phyloP scores from a whole-genome alignment of 2,329 filamentous ascomycete species.

The Fusarium setosum region DNA sequence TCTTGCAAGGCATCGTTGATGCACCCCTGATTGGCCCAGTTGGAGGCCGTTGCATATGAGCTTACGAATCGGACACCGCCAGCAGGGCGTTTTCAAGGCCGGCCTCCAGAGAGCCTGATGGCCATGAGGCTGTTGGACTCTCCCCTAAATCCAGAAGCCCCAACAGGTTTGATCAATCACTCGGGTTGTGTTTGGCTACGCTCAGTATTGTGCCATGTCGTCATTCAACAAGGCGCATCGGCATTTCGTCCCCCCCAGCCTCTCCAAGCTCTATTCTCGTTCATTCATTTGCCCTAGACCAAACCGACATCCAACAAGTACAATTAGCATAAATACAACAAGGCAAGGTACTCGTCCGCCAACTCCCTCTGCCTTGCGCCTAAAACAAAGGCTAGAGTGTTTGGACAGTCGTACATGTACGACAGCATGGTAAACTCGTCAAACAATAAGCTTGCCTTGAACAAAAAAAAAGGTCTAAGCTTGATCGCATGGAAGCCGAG shows the following conservation, averaged over 20 bases:
- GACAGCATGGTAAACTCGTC: slow-evolving; percentile 26
- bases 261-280: background rate
- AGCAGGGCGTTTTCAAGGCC: background rate
- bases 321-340: background rate
- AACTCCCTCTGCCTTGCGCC: slow-evolving; percentile 35
- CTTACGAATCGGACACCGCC: slow-evolving; percentile 4
- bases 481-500: slow-evolving; percentile 38
- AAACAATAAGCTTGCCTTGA: slow-evolving; percentile 8
- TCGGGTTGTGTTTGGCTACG: too few species aligned
- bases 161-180: too few species aligned
- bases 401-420: slow-evolving; percentile 44
- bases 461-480: slow-evolving; percentile 41
- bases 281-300: background rate
- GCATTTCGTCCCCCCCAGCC: background rate
- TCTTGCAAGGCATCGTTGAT: background rate
- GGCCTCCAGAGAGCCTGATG: slow-evolving; percentile 12
- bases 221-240: background rate
- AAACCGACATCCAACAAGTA: background rate
- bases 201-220: too few species aligned
- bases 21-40: slow-evolving; percentile 13
- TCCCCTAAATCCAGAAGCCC: too few species aligned
- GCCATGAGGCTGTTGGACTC: too few species aligned
- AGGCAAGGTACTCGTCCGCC: slow-evolving; percentile 31
- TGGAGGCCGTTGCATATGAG: slow-evolving; percentile 19
- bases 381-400: slow-evolving; percentile 33